Percentiles rank a stretch among this genome's conserved stretches.
phyloP scores from a whole-genome alignment of 75 land plant genomes.

The Cunninghamia lanceolata region DNA sequence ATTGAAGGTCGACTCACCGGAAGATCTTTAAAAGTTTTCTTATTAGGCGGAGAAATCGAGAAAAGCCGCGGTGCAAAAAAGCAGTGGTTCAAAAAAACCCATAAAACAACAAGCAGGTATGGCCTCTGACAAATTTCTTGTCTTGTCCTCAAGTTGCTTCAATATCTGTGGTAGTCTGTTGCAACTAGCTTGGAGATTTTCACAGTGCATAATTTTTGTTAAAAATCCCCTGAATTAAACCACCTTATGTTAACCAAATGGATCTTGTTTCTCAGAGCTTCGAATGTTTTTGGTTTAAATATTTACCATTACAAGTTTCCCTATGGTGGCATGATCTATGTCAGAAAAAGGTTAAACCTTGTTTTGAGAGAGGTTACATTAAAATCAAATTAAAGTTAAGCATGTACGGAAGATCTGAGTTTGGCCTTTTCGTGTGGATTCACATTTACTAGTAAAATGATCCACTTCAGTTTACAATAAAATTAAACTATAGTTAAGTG shows the following conservation, averaged over 20 bases:
- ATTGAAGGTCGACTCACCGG: not conserved
- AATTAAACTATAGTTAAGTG: not conserved
- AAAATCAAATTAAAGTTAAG: too few species aligned
- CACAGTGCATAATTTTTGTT: not conserved
- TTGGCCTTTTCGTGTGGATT: not conserved
- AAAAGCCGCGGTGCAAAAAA: not conserved
- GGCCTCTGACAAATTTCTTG: not conserved
- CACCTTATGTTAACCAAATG: not conserved
- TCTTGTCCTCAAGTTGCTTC: not conserved
- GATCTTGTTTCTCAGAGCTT: not conserved
- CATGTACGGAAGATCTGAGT: not conserved
- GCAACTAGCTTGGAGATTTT: not conserved
- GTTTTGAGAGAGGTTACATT: not conserved
- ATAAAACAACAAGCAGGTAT: not conserved
- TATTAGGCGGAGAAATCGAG: not conserved
- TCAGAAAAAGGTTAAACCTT: too few species aligned
- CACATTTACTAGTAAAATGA: not conserved
- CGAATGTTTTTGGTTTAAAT: not conserved
- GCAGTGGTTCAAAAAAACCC: not conserved
- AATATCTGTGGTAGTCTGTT: not conserved
- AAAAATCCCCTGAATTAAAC: not conserved
- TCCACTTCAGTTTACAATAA: too few species aligned
- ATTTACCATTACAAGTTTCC: not conserved
- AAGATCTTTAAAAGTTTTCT: not conserved
- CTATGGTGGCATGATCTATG: not conserved